phyloP scores from a whole-genome alignment of 2,329 filamentous ascomycete species.

The Penicillium verrucosum region DNA sequence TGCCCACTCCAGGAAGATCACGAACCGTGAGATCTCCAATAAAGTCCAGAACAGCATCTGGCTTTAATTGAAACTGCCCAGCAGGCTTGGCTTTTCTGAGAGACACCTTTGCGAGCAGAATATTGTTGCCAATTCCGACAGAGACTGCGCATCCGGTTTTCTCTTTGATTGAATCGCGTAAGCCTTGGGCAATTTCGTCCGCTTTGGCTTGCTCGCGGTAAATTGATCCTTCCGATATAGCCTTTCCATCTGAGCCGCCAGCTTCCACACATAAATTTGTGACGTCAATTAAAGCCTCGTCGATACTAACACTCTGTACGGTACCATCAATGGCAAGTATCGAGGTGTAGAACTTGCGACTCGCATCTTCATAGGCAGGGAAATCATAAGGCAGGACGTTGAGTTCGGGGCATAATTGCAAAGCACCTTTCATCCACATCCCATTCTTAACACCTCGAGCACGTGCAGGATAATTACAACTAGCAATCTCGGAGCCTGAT shows the following conservation, averaged over 20 bases:
- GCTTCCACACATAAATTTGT: conserved; percentile 65
- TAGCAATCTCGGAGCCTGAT: conserved; percentile 88
- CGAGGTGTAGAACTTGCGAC: conserved; percentile 78
- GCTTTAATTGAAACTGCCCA: conserved; percentile 83
- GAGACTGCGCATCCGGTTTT: conserved; percentile 85
- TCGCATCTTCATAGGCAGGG: conserved; percentile 88
- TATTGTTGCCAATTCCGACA: conserved; percentile 86
- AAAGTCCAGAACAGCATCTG: conserved; percentile 72
- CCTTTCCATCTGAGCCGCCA: conserved; percentile 64
- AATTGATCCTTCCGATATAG: conserved; percentile 64
- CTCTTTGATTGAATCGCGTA: conserved; percentile 68
- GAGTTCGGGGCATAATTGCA: conserved; percentile 77
- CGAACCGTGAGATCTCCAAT: conserved; percentile 75
- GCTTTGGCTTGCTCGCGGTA: conserved; percentile 76
- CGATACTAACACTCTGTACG: conserved; percentile 94
- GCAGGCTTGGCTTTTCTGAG: conserved; percentile 90
- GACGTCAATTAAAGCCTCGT: conserved; percentile 87
- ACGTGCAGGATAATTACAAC: conserved; percentile 91
- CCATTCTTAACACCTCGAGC: conserved; percentile 88
- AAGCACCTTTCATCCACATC: conserved; percentile 97
- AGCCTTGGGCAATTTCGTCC: conserved; percentile 63
- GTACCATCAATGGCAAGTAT: conserved; percentile 75
- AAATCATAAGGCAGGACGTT: conserved; percentile 96
- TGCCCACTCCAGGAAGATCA: conserved; percentile 85
- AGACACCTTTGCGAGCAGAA: conserved; percentile 86